phyloP scores from a whole-genome alignment of 257 asterid genomes.

The Ocimum tenuiflorum region DNA sequence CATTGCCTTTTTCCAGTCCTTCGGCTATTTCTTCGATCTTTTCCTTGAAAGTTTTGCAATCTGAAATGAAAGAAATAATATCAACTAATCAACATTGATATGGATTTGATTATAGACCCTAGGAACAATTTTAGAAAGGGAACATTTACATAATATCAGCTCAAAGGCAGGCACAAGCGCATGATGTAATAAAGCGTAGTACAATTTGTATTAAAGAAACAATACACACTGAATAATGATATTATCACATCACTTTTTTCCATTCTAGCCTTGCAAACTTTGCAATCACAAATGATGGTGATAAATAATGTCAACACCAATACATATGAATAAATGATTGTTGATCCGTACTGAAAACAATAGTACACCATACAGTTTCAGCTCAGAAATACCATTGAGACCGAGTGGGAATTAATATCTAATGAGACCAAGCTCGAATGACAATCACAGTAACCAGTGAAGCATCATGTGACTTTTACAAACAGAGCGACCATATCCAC shows the following conservation, averaged over 20 bases:
- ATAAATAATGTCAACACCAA: neutral
- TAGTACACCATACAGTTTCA: neutral
- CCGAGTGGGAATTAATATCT: neutral
- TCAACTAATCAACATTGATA: neutral
- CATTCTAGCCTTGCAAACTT: neutral
- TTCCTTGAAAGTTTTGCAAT: conserved; percentile 64
- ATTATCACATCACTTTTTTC: neutral
- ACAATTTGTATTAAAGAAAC: neutral
- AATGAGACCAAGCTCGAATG: neutral
- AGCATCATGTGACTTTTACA: neutral
- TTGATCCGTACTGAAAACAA: neutral
- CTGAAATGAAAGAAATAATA: conserved; percentile 25
- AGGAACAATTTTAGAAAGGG: neutral
- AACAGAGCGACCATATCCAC: too few relatives aligned
- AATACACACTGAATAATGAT: neutral
- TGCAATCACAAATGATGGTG: neutral
- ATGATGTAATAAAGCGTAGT: neutral
- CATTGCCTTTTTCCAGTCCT: conserved; percentile 29
- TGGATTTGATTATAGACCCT: neutral
- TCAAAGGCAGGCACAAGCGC: too few relatives aligned
- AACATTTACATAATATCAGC: neutral
- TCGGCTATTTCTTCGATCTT: conserved; percentile 56
- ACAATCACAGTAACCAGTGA: neutral
- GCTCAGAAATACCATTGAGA: neutral
- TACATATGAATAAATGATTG: too few relatives aligned